phyloP scores from a whole-genome alignment of 2,329 filamentous ascomycete genomes.

The Allantophomopsis cytisporea region DNA sequence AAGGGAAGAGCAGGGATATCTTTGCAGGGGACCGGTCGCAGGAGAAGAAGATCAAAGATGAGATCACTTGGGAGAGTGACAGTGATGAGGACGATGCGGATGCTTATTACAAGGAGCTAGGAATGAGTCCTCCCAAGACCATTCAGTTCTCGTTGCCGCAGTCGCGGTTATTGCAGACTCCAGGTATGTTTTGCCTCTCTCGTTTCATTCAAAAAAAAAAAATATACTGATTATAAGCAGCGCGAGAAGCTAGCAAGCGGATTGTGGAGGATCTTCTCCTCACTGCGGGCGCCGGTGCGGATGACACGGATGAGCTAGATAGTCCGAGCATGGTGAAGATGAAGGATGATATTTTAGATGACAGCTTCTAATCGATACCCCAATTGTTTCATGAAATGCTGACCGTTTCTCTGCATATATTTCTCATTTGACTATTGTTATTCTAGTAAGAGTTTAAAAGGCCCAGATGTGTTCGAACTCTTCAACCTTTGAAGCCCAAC shows the following conservation, averaged over 20 bases:
- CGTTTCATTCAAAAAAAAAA: not conserved
- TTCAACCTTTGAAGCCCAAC: no score
- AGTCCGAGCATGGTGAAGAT: conserved; percentile 54
- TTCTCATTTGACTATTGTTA: no score
- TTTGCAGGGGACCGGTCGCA: conserved; percentile 21
- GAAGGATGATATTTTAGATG: conserved; percentile 46
- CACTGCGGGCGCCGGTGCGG: conserved; percentile 60
- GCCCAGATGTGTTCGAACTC: no score
- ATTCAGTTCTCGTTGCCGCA: conserved; percentile 75
- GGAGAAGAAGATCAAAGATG: conserved; percentile 24
- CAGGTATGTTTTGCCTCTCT: conserved; percentile 35
- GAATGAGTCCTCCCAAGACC: conserved; percentile 85
- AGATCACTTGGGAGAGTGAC: conserved; percentile 62
- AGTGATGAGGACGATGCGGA: conserved; percentile 46
- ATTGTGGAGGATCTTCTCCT: conserved; percentile 72
- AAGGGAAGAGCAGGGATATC: conserved; percentile 34
- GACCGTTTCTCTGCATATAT: no score
- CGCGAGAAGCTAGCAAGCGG: conserved; percentile 65
- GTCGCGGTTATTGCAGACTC: conserved; percentile 67
- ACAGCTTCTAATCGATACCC: conserved; percentile 35
- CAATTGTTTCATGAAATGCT: no score
- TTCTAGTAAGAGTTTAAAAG: no score
- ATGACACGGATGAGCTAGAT: conserved; percentile 36
- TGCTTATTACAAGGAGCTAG: conserved; percentile 43
- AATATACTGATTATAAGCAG: conserved; percentile 22